Percentiles rank a stretch among this genome's conserved stretches.
Evolutionary conservation across 2,329 filamentous ascomycete species (phyloP).

Genomic region (Colletotrichum sp.): DNA sequence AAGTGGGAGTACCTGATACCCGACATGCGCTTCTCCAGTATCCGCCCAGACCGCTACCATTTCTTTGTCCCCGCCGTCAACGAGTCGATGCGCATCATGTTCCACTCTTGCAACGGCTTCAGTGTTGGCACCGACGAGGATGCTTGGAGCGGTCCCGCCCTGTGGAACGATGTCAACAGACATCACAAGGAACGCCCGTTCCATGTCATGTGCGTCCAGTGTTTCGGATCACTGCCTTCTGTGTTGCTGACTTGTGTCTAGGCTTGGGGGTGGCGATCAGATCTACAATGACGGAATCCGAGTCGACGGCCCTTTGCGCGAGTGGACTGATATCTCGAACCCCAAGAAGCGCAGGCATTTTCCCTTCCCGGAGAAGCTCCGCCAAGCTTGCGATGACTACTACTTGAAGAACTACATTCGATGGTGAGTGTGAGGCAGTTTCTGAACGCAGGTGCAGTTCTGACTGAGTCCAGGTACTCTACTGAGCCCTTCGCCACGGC

Average conservation of each 20-base stretch:
- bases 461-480: conserved; percentile 66
- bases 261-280: conserved; percentile 88
- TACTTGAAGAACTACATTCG: conserved; percentile 89
- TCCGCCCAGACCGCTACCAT: conserved; percentile 63
- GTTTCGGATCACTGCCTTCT: not conserved
- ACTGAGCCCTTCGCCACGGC: conserved; percentile 84
- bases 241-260: conserved; percentile 49
- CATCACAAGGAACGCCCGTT: conserved; percentile 81
- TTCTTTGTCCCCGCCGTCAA: conserved; percentile 87
- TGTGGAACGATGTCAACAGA: conserved; percentile 94
- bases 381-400: conserved; percentile 85
- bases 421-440: conserved; percentile 53
- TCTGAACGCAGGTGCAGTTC: conserved; percentile 41
- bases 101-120: conserved; percentile 98
- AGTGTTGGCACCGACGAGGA: conserved; percentile 85
- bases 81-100: conserved; percentile 98
- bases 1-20: conserved; percentile 81
- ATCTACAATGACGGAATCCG: conserved; percentile 96
- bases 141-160: conserved; percentile 85
- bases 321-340: conserved; percentile 85
- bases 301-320: conserved; percentile 79
- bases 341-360: conserved; percentile 80
- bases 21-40: conserved; percentile 65
- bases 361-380: conserved; percentile 79
- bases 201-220: conserved; percentile 76